A percentile compares a stretch with the other conserved stretches of the same genome.
phyloP scores from a whole-genome alignment of 768 basidiomycete species.

The Podaxis mareebaensis region DNA sequence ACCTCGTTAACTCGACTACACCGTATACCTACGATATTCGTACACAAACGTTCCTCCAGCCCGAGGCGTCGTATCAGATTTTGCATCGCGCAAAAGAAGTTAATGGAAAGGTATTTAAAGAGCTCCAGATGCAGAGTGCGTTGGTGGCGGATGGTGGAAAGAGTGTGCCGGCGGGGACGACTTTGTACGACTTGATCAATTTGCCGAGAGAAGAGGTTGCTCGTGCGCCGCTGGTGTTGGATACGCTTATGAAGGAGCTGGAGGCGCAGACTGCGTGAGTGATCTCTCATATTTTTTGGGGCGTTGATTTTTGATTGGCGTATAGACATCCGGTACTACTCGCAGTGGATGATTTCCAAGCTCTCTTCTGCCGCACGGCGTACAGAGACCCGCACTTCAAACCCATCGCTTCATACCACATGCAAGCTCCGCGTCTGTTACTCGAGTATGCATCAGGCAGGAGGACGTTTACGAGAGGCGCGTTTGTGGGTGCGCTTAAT shows the following conservation, averaged over 20 bases:
- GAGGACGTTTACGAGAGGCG: slow-evolving; percentile 63
- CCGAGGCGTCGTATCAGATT: slow-evolving; percentile 59
- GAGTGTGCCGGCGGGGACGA: slow-evolving; percentile 47
- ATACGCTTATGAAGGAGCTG: slow-evolving; percentile 59
- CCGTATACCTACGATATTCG: slow-evolving; percentile 73
- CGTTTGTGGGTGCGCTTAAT: slow-evolving; percentile 71
- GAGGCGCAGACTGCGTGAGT: slow-evolving; percentile 64
- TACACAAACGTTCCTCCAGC: slow-evolving; percentile 78
- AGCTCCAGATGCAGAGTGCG: slow-evolving; percentile 41
- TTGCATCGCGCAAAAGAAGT: slow-evolving; percentile 62
- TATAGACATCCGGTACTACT: slow-evolving; percentile 74
- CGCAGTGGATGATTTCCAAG: slow-evolving; percentile 88
- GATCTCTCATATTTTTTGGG: neutral
- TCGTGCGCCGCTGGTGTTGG: slow-evolving; percentile 56
- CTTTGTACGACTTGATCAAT: slow-evolving; percentile 55
- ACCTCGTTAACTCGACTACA: slow-evolving; percentile 73
- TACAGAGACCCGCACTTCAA: slow-evolving; percentile 78
- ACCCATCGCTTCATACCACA: slow-evolving; percentile 70
- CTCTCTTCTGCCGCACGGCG: slow-evolving; percentile 63
- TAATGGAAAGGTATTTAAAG: slow-evolving; percentile 48
- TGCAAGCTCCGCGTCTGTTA: slow-evolving; percentile 75
- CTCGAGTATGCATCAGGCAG: slow-evolving; percentile 79
- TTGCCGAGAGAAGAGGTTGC: slow-evolving; percentile 48
- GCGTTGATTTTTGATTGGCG: neutral
- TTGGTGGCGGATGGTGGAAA: slow-evolving; percentile 53